A percentile compares a stretch with the other conserved stretches of the same genome.
These are phyloP conservation scores for Plantago coronopus DNA, from an alignment of 305 asterid species.

Conservation along the genomic window DNA sequence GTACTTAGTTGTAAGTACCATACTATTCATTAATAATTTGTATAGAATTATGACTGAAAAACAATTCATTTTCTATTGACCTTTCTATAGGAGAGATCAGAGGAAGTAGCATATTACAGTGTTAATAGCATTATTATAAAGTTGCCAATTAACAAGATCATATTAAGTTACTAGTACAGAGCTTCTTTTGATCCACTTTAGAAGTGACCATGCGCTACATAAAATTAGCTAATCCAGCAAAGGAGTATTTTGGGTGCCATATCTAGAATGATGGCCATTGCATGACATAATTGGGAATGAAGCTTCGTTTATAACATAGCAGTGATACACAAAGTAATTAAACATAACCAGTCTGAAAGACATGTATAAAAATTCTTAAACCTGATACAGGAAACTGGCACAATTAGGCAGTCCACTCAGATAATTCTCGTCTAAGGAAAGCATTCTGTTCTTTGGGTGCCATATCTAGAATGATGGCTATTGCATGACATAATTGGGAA, in stretches of 20 bases:
- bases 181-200: background rate
- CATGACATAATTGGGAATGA: background rate
- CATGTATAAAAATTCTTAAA: no score
- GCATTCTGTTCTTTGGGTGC: background rate
- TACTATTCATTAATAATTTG: background rate
- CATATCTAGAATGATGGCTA: background rate
- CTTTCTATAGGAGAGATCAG: constrained; percentile 16
- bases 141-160: background rate
- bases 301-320: no score
- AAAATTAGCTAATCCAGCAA: background rate
- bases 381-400: background rate
- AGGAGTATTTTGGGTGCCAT: background rate
- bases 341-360: no score
- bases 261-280: background rate
- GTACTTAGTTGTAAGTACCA: background rate
- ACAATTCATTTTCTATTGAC: background rate
- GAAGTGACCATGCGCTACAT: background rate
- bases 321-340: no score
- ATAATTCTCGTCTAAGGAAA: constrained; percentile 16
- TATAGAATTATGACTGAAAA: background rate
- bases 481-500: background rate
- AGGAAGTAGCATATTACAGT: constrained; percentile 6
- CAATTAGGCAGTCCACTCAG: constrained; percentile 14
- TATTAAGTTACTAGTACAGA: background rate
- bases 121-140: constrained; percentile 9